Evolutionary conservation across 768 basidiomycete species (phyloP).

Genomic region (Podaxis sp.): DNA sequence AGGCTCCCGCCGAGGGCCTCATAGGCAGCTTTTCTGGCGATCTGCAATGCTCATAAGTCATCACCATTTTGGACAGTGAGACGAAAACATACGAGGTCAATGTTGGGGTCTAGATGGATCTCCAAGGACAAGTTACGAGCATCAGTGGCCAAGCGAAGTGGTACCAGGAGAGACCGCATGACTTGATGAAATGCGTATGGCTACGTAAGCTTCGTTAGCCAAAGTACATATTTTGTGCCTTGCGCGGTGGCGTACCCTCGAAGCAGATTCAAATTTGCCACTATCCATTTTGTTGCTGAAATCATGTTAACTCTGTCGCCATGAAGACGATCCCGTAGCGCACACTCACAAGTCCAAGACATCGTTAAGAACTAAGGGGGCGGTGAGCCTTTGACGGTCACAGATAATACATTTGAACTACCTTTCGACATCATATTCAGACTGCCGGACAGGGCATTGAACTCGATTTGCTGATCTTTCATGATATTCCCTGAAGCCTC

Average conservation of each 20-base stretch:
- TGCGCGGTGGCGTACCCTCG: slow-evolving; percentile 36
- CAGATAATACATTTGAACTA: slow-evolving; percentile 22
- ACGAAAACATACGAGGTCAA: slow-evolving; percentile 53
- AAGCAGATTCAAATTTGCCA: slow-evolving; percentile 75
- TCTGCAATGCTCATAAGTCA: slow-evolving; percentile 28
- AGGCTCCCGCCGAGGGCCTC: slow-evolving; percentile 55
- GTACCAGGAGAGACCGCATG: slow-evolving; percentile 71
- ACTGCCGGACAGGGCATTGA: slow-evolving; percentile 79
- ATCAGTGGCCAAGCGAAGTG: slow-evolving; percentile 65
- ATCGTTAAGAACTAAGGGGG: slow-evolving; percentile 65
- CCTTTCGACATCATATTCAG: slow-evolving; percentile 90
- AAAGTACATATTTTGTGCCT: neutral
- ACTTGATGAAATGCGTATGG: slow-evolving; percentile 80
- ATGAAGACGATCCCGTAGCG: slow-evolving; percentile 1
- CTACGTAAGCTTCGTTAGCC: slow-evolving; percentile 26
- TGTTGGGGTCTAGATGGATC: slow-evolving; percentile 64
- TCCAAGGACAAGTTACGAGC: slow-evolving; percentile 66
- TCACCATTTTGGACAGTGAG: neutral
- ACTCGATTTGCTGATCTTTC: slow-evolving; percentile 82
- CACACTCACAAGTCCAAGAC: slow-evolving; percentile 72
- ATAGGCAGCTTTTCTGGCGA: slow-evolving; percentile 60
- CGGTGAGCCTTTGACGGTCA: slow-evolving; percentile 10
- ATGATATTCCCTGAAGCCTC: slow-evolving; percentile 73
- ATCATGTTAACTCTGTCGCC: neutral
- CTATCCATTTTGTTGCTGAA: slow-evolving; percentile 82